Conservation (phyloP, 2,329 filamentous ascomycete genomes). For the Bipolaris bicolor region DNA sequence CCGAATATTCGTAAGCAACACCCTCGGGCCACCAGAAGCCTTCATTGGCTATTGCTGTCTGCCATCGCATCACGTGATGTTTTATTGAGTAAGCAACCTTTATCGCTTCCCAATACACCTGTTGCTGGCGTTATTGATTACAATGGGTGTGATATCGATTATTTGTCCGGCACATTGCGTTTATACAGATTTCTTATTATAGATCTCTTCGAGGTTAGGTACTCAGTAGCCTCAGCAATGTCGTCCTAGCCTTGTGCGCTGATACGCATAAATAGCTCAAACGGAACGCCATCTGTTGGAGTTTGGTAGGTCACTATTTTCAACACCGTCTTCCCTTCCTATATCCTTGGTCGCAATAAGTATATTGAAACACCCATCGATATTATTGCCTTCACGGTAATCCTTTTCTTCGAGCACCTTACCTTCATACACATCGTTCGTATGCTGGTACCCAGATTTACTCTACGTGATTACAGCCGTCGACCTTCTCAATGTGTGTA, state of each 20-base stretch:
- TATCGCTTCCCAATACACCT: not conserved
- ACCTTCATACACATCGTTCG: constrained; percentile 14
- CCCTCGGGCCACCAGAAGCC: not conserved
- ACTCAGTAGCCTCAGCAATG: not conserved
- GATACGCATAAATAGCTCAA: not conserved
- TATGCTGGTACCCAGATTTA: constrained; percentile 15
- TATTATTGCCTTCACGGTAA: not conserved
- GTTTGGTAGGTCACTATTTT: too few relatives aligned
- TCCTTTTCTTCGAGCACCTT: constrained; percentile 2
- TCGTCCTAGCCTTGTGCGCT: not conserved
- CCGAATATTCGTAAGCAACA: constrained; percentile 8
- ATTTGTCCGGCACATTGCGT: too few relatives aligned
- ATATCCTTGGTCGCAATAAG: not conserved
- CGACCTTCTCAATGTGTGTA: constrained; percentile 52
- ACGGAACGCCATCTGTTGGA: not conserved
- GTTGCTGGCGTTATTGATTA: not conserved
- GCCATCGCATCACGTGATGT: not conserved
- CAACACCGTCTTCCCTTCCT: not conserved
- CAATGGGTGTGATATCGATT: not conserved
- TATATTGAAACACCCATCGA: not conserved
- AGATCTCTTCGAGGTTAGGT: not conserved
- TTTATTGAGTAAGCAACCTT: not conserved
- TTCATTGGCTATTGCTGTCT: not conserved
- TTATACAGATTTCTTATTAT: not conserved
- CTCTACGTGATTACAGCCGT: constrained; percentile 56